Evolutionary conservation across 306 rosid species (phyloP), one percentile per base, ranked within the genome.

Genomic region (Rosa multiflora): DNA sequence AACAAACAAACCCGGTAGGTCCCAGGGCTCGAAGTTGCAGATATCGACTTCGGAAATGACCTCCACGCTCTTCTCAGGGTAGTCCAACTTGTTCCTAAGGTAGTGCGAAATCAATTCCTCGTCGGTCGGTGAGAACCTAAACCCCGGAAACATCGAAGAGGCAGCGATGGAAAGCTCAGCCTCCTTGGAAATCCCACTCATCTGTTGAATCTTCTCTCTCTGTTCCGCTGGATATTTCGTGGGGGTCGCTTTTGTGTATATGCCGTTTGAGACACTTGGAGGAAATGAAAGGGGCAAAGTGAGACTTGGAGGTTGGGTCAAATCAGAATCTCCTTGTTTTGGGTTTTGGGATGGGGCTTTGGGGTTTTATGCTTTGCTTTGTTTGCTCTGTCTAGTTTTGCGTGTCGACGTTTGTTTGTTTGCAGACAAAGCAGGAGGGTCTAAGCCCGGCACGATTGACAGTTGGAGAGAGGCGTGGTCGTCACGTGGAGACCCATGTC

Each of bases 11-110:
- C 99, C 99, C 72, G 98, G 98, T 69, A 95, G 83, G 77, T 91
- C 97, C 96, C 99, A 95, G 47, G 99, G 99, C 79, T 95, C 99
- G 83, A 43, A 83, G 78, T 76, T 92, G 77, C 99, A 95, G 68
- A 95, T 84, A 61, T 92, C 99, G 74, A 95, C 78, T 81, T 95
- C 94, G 14, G 97, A 71, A 82, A 95, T 88, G 55, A 95, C 96
- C 62, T 88, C 94, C 42, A 91, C 98, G 73, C 88, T 83, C 17
- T 83, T 85, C 48, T 88, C 87, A 14, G 87, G 81, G 13, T 92
- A 94, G 0, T 87, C 86, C 21, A 93, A 7, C 84, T 95, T 95
- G 76, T 93, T 92, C 78, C 81, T 79, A 5, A 95, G 96, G 86
- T 95, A 93, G 79, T 77, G 88, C 6, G 97, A 90, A 40, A 95